These are phyloP conservation scores for Septoria linicola DNA, from an alignment of 2,329 filamentous ascomycete genomes.

Conservation along the genomic window DNA sequence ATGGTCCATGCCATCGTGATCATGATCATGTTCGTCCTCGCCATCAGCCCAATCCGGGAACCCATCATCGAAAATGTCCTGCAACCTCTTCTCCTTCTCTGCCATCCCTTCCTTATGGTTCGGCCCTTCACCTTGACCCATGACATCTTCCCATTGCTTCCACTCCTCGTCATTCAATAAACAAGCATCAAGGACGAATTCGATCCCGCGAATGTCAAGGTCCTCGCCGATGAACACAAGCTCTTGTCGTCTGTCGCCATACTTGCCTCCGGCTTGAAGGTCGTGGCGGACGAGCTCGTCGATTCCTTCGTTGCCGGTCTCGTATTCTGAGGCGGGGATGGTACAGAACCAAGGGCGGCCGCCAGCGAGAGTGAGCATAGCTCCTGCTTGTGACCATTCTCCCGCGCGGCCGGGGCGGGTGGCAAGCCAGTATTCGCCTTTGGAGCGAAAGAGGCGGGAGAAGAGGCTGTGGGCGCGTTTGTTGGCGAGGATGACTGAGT, in stretches of 20 bases:
- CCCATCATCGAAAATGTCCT: conserved; percentile 42
- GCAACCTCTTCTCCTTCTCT: conserved; percentile 42
- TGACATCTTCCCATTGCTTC: conserved; percentile 41
- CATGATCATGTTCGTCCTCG: conserved; percentile 18
- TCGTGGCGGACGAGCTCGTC: conserved; percentile 49
- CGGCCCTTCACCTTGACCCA: conserved; percentile 24
- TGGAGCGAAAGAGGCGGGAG: conserved; percentile 59
- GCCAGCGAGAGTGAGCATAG: conserved; percentile 61
- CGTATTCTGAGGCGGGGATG: conserved; percentile 51
- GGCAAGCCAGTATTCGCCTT: conserved; percentile 61
- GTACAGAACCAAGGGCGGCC: conserved; percentile 62
- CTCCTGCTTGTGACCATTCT: conserved; percentile 64
- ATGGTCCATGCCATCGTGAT: conserved; percentile 24
- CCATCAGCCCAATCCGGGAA: conserved; percentile 34
- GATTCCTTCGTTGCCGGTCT: conserved; percentile 52
- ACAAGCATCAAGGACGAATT: conserved; percentile 58
- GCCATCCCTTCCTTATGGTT: conserved; percentile 16
- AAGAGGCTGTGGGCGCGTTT: conserved; percentile 57
- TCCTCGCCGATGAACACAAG: conserved; percentile 71
- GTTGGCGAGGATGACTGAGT: conserved; percentile 51
- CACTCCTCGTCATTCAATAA: conserved; percentile 61
- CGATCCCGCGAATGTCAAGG: conserved; percentile 55
- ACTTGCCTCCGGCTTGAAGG: conserved; percentile 49
- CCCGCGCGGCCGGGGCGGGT: conserved; percentile 57
- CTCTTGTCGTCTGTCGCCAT: conserved; percentile 70